phyloP scores from a whole-genome alignment of 257 asterid genomes.

The Echium plantagineum region DNA sequence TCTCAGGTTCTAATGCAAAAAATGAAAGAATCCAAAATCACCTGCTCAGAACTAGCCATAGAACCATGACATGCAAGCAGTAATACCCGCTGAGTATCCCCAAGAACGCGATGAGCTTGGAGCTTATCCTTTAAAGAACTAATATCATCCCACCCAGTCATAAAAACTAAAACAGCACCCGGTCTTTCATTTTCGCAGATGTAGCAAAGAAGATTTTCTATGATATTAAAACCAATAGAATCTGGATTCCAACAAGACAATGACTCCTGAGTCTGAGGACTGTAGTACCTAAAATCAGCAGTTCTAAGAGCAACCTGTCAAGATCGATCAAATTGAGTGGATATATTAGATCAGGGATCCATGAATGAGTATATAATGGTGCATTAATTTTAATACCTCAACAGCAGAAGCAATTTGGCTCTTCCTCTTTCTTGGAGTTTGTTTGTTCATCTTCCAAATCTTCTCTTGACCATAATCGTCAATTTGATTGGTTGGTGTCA shows the following conservation, averaged over 20 bases:
- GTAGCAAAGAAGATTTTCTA: constrained; percentile 55
- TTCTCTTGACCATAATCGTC: constrained; percentile 84
- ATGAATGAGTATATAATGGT: constrained; percentile 10
- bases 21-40: constrained; percentile 8
- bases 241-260: constrained; percentile 92
- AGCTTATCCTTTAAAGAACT: constrained; percentile 74
- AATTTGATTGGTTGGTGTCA: constrained; percentile 75
- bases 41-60: constrained; percentile 96
- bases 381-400: constrained; percentile 42
- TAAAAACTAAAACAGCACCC: constrained; percentile 85
- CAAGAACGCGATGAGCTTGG: constrained; percentile 60
- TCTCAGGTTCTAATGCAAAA: not conserved
- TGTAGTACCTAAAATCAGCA: constrained; percentile 52
- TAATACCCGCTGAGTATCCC: constrained; percentile 63
- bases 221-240: constrained; percentile 70
- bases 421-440: constrained; percentile 75
- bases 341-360: constrained; percentile 18
- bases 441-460: constrained; percentile 81
- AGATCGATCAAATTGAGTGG: constrained; percentile 14
- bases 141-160: constrained; percentile 99
- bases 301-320: constrained; percentile 57
- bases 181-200: constrained; percentile 58
- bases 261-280: constrained; percentile 67
- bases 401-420: constrained; percentile 84
- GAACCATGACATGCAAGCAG: constrained; percentile 92